Base-by-base conservation (phyloP, 352 stramenopile species). In the Phytophthora crassamura region DNA sequence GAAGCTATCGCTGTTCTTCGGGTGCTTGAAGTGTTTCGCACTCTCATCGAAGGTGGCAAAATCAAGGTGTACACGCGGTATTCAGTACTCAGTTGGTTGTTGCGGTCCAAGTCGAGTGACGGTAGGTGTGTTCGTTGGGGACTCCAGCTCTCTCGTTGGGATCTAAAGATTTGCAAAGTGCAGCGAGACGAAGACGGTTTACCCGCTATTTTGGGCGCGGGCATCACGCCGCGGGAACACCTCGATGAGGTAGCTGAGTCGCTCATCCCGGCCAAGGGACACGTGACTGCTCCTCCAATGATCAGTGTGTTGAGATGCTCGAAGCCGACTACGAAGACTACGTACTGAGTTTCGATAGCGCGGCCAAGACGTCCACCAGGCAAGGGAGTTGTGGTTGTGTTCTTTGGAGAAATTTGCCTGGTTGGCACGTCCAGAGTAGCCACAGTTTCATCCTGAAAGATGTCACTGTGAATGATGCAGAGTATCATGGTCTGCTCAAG, bases 231-330 rank as follows among this genome's bases (percentile, higher is more conserved):
- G 2, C 22, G 25, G 2, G 46, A 53, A 41, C 46, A 32, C 5
- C 8, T 53, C 28, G 46, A 53, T 18, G 5, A 53, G n/a, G n/a
- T 53, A 7, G 46, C 32, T 0, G 16, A 53, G 10, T n/a, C 6
- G 3, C 30, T 53, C n/a, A 53, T 53, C 16, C 46, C 46, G 15
- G 32, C 32, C 30, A 53, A 53, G 32, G 32, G 32, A 6, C 46
- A n/a, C 2, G 7, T 41, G 16, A 53, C 48, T 7, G 22, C 36
- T 18, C 38, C 50, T 2, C 50, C 50, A 1, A 28, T 58, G 0
- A 45, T 58, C 22, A 58, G 50, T 7, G 11, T 48, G 2, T n/a
- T n/a, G 50, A 49, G n/a, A 58, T 58, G 50, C 36, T 58, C 0
- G 38, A 39, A 32, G 20, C 11, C 7, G 38, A 58, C n/a, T 58